Evolutionary conservation across 805 yeast genomes (phyloP).

Genomic region (Metschnikowia colocasiae): DNA sequence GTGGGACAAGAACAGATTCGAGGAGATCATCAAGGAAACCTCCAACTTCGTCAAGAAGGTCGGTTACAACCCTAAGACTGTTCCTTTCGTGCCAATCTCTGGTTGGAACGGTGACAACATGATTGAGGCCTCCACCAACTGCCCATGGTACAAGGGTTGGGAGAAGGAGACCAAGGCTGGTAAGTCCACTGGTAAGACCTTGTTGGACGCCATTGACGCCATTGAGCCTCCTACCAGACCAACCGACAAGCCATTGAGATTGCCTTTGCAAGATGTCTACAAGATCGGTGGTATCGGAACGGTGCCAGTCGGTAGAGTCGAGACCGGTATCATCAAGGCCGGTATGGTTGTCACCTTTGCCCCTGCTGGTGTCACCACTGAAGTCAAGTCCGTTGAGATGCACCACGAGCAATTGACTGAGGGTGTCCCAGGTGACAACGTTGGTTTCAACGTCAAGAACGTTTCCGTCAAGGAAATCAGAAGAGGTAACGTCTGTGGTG

Average conservation of each 20-base stretch:
- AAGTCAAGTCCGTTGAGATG: constrained; percentile 86
- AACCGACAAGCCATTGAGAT: constrained; percentile 81
- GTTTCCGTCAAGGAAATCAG: constrained; percentile 85
- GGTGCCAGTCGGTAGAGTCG: constrained; percentile 92
- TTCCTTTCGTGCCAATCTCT: constrained; percentile 78
- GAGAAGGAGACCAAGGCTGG: constrained; percentile 71
- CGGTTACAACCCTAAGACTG: constrained; percentile 79
- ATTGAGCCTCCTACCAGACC: constrained; percentile 79
- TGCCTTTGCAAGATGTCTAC: constrained; percentile 89
- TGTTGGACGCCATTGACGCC: constrained; percentile 81
- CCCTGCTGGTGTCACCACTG: constrained; percentile 87
- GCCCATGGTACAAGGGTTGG: constrained; percentile 90
- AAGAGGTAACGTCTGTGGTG: constrained; percentile 92
- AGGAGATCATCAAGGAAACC: constrained; percentile 73
- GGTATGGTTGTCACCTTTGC: constrained; percentile 89
- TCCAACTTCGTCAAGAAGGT: constrained; percentile 79
- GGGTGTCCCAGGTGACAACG: constrained; percentile 90
- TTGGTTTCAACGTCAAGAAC: constrained; percentile 87
- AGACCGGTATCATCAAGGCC: constrained; percentile 88
- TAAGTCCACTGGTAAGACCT: constrained; percentile 69
- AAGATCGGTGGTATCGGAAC: constrained; percentile 91
- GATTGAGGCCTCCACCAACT: constrained; percentile 78
- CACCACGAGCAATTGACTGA: constrained; percentile 77
- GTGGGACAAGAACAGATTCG: constrained; percentile 79
- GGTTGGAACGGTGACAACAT: constrained; percentile 94